Conservation (phyloP, 257 asterid genomes). For the Verbena officinalis region DNA sequence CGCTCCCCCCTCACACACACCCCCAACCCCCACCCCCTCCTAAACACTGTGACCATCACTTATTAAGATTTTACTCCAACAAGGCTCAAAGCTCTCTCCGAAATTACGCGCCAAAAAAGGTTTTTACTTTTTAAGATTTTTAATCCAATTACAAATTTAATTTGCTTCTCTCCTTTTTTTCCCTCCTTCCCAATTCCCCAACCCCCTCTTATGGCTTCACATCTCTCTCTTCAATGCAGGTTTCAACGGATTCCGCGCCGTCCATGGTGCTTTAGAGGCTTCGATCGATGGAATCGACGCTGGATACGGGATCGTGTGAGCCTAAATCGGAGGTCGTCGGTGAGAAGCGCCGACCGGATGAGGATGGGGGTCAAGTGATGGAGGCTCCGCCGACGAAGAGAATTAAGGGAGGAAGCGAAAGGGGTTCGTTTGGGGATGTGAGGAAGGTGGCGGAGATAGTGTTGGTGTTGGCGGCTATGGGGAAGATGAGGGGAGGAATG, state of each 20-base stretch:
- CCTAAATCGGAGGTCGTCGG: conserved; percentile 50
- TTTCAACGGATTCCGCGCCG: conserved; percentile 20
- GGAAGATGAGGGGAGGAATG: conserved; percentile 92
- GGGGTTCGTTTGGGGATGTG: conserved; percentile 41
- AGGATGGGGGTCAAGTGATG: conserved; percentile 40
- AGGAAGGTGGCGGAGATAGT: conserved; percentile 89
- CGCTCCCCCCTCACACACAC: conserved; percentile 21
- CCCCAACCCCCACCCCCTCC: not conserved
- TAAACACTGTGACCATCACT: too few species aligned
- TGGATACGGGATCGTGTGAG: too few species aligned
- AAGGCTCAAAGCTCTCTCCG: conserved; percentile 40
- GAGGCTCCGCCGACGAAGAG: conserved; percentile 40
- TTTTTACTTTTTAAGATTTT: conserved; percentile 42
- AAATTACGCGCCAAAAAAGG: conserved; percentile 71
- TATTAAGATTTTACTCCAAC: conserved; percentile 18
- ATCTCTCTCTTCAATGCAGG: conserved; percentile 46
- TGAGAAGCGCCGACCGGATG: conserved; percentile 56
- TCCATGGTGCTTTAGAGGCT: conserved; percentile 20
- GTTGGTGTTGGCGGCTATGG: conserved; percentile 85
- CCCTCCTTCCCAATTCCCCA: conserved; percentile 35
- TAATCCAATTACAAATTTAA: conserved; percentile 32
- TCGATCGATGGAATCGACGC: conserved; percentile 57
- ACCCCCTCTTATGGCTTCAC: conserved; percentile 45
- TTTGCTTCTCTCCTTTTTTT: conserved; percentile 24
- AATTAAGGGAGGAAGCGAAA: conserved; percentile 32